Base-by-base conservation (phyloP, 2,329 filamentous ascomycete genomes). In the Paraphoma chrysanthemicola region DNA sequence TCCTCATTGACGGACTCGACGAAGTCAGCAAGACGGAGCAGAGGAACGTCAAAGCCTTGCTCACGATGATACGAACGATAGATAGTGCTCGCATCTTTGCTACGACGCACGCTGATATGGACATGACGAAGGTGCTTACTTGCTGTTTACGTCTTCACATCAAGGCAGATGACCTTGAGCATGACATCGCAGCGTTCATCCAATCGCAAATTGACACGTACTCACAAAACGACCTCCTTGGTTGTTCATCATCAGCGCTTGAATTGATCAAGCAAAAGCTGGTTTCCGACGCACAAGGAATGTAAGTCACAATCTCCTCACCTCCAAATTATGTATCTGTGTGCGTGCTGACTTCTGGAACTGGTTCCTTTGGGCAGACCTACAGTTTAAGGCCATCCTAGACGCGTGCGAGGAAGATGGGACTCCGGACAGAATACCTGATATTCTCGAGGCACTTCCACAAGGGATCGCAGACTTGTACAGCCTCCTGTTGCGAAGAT, bases 1-100 rank as follows among this genome's bases (percentile, higher is more conserved):
- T 66, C 16, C 53, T 66, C 17, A 62, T 66, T n/a, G 63, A 66
- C 44, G 63, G 63, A 56, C 63, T 66, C 44, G 60, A 66, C 43
- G 63, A 66, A 58, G 53, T 33, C 18, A 39, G 54, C 45, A 42
- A 62, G 17, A 45, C 36, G n/a, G 53, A 59, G 43, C 63, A 60
- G 41, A 55, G 46, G 16, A 57, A 56, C 45, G 47, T 66, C 45
- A 61, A 59, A 53, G 54, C 33, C 48, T 66, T 66, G 28, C 60
- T 66, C 36, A 63, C 57, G 48, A 44, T 54, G 48, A 51, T 66
- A 36, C 57, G 62, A 53, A 59, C 52, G 36, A 49, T 52, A 42
- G 18, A 48, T 50, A 12, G 53, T 39, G 55, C 52, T 60, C 54
- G 60, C 56, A 62, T 66, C 30, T 47, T 66, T 52, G 60, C 48